Evolutionary conservation across 176 grass and related monocot genomes (phyloP).

Genomic region (Poa pratensis): DNA sequence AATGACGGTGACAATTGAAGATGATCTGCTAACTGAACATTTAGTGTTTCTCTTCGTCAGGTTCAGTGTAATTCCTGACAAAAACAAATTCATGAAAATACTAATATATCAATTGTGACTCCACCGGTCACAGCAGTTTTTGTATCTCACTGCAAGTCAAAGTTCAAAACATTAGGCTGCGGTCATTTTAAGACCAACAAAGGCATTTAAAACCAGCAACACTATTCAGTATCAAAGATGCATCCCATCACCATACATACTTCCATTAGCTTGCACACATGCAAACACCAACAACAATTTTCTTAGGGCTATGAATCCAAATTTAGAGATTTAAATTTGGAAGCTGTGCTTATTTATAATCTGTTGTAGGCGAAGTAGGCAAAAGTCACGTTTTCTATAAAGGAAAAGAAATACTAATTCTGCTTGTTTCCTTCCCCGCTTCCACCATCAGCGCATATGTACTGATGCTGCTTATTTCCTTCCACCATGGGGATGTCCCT

Average conservation of each 20-base stretch:
- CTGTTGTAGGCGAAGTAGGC: not conserved
- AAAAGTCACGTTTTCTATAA: slow-evolving; percentile 13
- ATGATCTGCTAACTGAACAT: too few species aligned
- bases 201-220: not conserved
- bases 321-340: not conserved
- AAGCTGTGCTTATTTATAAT: not conserved
- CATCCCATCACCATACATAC: not conserved
- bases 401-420: not conserved
- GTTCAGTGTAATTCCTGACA: too few species aligned
- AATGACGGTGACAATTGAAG: too few species aligned
- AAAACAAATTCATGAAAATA: too few species aligned
- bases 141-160: too few species aligned
- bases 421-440: not conserved
- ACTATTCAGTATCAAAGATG: not conserved
- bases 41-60: too few species aligned
- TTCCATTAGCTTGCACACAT: not conserved
- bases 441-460: slow-evolving; percentile 13
- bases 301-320: not conserved
- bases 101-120: too few species aligned
- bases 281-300: not conserved
- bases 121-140: too few species aligned
- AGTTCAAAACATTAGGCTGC: too few species aligned
- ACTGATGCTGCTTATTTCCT: slow-evolving; percentile 51
- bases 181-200: too few species aligned
- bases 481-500: slow-evolving; percentile 16